These are phyloP conservation scores for Lactarius hengduanensis DNA, from an alignment of 768 basidiomycete genomes.

Conservation along the genomic window DNA sequence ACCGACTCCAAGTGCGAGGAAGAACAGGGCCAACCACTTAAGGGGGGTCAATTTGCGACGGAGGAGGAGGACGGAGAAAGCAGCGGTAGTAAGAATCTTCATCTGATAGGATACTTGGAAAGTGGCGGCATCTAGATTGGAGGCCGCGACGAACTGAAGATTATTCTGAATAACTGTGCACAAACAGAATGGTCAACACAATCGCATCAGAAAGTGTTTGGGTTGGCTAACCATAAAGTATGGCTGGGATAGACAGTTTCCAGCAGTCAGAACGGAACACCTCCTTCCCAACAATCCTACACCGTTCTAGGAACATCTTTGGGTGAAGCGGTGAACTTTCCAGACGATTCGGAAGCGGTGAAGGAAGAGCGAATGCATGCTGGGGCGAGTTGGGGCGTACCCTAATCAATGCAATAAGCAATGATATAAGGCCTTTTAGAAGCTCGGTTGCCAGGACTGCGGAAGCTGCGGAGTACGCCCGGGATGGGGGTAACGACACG, in stretches of 20 bases:
- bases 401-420: slow-evolving; percentile 76
- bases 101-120: slow-evolving; percentile 98
- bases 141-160: slow-evolving; percentile 91
- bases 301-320: slow-evolving; percentile 42
- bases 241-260: slow-evolving; percentile 96
- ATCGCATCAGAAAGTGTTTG: not conserved
- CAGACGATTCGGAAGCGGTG: slow-evolving; percentile 30
- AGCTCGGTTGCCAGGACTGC: slow-evolving; percentile 95
- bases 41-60: slow-evolving; percentile 66
- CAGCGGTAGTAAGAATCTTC: slow-evolving; percentile 95
- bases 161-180: slow-evolving; percentile 84
- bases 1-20: slow-evolving; percentile 86
- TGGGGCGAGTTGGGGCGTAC: slow-evolving; percentile 43
- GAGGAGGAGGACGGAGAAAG: slow-evolving; percentile 79
- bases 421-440: slow-evolving; percentile 86
- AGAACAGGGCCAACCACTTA: slow-evolving; percentile 84
- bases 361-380: slow-evolving; percentile 30
- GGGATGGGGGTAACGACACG: slow-evolving; percentile 69
- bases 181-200: slow-evolving; percentile 21
- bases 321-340: slow-evolving; percentile 39
- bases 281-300: slow-evolving; percentile 59
- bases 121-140: slow-evolving; percentile 91
- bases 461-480: slow-evolving; percentile 87
- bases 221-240: slow-evolving; percentile 68
- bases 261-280: slow-evolving; percentile 91